These are phyloP conservation scores for Solanum chacoense DNA, from an alignment of 305 asterid genomes.

Conservation along the genomic window DNA sequence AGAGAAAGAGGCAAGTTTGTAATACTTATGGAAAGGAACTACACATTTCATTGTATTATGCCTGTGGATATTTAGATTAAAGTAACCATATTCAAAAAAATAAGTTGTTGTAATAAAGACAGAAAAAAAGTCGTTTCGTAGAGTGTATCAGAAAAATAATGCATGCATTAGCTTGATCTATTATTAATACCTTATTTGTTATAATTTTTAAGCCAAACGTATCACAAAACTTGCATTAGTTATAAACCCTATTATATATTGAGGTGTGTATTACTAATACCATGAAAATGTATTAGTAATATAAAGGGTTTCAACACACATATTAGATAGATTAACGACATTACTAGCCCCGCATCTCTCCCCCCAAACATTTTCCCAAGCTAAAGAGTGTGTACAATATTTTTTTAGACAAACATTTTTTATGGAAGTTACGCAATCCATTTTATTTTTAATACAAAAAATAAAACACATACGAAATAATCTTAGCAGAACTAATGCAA, in stretches of 20 bases:
- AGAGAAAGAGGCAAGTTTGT: background rate
- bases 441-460: background rate
- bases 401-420: background rate
- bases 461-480: background rate
- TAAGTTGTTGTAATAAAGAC: no score
- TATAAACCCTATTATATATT: background rate
- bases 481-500: background rate
- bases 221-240: background rate
- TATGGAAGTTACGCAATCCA: background rate
- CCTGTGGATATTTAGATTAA: background rate
- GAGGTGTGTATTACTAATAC: background rate
- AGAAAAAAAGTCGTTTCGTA: background rate
- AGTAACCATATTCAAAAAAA: background rate
- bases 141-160: background rate
- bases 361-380: background rate
- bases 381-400: background rate
- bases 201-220: background rate
- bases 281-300: background rate
- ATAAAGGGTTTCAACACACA: background rate
- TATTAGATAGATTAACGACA: background rate
- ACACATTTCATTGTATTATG: background rate
- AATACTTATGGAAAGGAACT: background rate
- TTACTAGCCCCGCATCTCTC: background rate
- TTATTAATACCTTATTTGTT: background rate
- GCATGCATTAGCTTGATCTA: background rate